phyloP scores from a whole-genome alignment of 495 filamentous ascomycete genomes.

The Echria macrotheca region DNA sequence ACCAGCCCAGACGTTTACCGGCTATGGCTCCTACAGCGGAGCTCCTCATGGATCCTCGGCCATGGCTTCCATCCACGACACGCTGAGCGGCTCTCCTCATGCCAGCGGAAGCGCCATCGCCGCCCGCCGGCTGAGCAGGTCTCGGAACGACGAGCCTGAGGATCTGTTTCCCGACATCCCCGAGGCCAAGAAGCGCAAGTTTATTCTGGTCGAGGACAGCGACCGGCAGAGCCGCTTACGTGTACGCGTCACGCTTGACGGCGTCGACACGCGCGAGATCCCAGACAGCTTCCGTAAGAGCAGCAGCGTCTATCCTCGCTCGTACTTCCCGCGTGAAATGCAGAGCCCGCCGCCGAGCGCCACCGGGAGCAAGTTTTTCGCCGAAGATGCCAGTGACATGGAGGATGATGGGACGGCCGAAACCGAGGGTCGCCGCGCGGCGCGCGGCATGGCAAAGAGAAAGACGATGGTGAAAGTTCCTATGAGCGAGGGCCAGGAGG shows the following conservation, averaged over 20 bases:
- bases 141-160: conserved; percentile 45
- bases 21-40: conserved; percentile 55
- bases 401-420: conserved; percentile 54
- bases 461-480: conserved; percentile 51
- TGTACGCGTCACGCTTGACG: conserved; percentile 81
- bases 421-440: conserved; percentile 39
- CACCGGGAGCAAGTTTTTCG: conserved; percentile 61
- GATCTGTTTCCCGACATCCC: conserved; percentile 82
- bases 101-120: conserved; percentile 27
- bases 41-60: conserved; percentile 55
- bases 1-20: conserved; percentile 71
- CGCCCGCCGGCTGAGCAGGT: conserved; percentile 18
- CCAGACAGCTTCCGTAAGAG: conserved; percentile 86
- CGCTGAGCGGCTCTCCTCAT: conserved; percentile 50
- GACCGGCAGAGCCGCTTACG: conserved; percentile 72
- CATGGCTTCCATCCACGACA: conserved; percentile 67
- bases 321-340: conserved; percentile 85
- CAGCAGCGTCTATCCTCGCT: conserved; percentile 84
- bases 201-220: conserved; percentile 88
- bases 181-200: conserved; percentile 84
- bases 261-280: conserved; percentile 86
- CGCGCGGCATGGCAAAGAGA: conserved; percentile 22
- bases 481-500: conserved; percentile 60
- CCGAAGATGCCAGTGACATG: conserved; percentile 45
- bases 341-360: conserved; percentile 65